Evolutionary conservation across 257 asterid genomes (phyloP).

Genomic region (Lantana camara): DNA sequence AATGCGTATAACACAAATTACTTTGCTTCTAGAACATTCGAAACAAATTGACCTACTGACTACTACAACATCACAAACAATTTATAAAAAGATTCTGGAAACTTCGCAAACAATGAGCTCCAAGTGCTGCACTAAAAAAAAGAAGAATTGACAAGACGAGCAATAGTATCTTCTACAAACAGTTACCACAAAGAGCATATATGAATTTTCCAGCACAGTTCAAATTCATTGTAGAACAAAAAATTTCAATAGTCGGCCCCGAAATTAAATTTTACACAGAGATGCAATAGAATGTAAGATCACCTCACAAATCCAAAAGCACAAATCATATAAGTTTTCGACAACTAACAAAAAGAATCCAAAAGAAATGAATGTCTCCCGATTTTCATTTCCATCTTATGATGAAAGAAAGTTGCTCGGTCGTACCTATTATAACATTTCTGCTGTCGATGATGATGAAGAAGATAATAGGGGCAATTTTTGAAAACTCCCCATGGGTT

Average conservation of each 20-base stretch:
- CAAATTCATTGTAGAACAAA: slow-evolving; percentile 3
- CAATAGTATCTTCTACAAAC: background rate
- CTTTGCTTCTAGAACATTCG: too few species aligned
- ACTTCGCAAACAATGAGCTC: background rate
- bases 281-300: slow-evolving; percentile 24
- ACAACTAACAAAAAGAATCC: slow-evolving; percentile 35
- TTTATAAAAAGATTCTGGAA: background rate
- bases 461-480: too few species aligned
- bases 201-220: slow-evolving; percentile 14
- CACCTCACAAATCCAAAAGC: slow-evolving; percentile 39
- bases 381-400: slow-evolving; percentile 23
- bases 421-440: slow-evolving; percentile 16
- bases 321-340: slow-evolving; percentile 32
- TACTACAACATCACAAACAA: slow-evolving; percentile 5
- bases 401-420: slow-evolving; percentile 15
- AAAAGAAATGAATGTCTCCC: slow-evolving; percentile 30
- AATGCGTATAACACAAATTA: too few species aligned
- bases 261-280: slow-evolving; percentile 42
- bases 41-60: too few species aligned
- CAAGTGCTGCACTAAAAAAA: background rate
- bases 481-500: too few species aligned
- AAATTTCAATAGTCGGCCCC: background rate
- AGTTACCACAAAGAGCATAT: slow-evolving; percentile 4
- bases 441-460: too few species aligned
- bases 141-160: background rate